phyloP scores from a whole-genome alignment of 352 stramenopile species.

The Thraustotheca clavata region DNA sequence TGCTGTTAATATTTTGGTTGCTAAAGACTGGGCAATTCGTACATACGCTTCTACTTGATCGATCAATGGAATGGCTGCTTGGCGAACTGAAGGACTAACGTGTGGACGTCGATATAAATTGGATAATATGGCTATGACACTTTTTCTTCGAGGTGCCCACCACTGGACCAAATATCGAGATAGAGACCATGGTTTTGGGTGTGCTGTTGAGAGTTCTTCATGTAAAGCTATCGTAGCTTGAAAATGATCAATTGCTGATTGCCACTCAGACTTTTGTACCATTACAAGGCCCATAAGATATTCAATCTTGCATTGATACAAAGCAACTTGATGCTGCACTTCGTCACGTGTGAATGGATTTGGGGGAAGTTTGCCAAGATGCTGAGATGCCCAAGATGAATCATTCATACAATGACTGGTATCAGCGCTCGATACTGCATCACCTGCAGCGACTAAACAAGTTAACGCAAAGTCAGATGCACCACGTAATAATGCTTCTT shows the following conservation, averaged over 20 bases:
- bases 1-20: constrained; percentile 3
- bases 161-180: not conserved
- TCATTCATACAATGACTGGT: no score
- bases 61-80: not conserved
- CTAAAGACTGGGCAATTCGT: not conserved
- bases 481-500: constrained; percentile 43
- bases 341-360: constrained; percentile 23
- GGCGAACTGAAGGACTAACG: not conserved
- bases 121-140: not conserved
- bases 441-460: constrained; percentile 67
- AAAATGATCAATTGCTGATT: constrained; percentile 41
- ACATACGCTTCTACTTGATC: constrained; percentile 17
- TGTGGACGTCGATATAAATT: not conserved
- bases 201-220: not conserved
- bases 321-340: constrained; percentile 29
- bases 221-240: constrained; percentile 8
- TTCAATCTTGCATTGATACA: constrained; percentile 58
- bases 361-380: not conserved
- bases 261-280: constrained; percentile 64
- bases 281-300: constrained; percentile 62
- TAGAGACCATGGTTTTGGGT: not conserved
- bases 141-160: not conserved
- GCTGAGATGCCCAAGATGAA: no score
- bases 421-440: constrained; percentile 31
- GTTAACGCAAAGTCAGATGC: constrained; percentile 59